Conservation (phyloP, 1,284 basidiomycete genomes). For the Naganishia sp. region DNA sequence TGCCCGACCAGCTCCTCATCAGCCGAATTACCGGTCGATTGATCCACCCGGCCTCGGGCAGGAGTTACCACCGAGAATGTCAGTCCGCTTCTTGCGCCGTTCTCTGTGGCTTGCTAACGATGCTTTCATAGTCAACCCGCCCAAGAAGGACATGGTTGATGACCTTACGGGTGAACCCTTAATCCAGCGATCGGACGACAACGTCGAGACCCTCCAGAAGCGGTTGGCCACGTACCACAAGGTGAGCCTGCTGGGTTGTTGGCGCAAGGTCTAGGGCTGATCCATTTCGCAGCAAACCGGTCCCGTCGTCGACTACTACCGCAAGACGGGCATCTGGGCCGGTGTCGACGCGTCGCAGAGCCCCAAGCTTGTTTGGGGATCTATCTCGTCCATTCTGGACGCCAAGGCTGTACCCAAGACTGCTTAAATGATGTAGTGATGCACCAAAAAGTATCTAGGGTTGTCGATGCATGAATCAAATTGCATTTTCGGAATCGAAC, state of each 20-base stretch:
- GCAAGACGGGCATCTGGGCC: conserved; percentile 80
- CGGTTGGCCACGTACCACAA: conserved; percentile 82
- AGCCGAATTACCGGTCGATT: conserved; percentile 95
- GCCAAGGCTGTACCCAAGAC: conserved; percentile 26
- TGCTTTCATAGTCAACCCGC: conserved; percentile 66
- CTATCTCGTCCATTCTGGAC: conserved; percentile 55
- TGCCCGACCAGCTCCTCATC: conserved; percentile 93
- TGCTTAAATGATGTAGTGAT: conserved; percentile 2
- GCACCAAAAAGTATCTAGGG: neutral
- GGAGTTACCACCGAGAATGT: conserved; percentile 96
- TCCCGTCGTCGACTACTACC: conserved; percentile 97
- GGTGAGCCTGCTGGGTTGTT: conserved; percentile 27
- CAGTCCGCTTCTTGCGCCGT: conserved; percentile 51
- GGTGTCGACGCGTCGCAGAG: conserved; percentile 91
- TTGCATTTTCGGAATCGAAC: neutral
- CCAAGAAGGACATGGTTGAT: conserved; percentile 91
- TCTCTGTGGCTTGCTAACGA: neutral
- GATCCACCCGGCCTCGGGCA: conserved; percentile 83
- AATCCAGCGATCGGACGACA: conserved; percentile 89
- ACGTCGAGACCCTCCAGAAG: conserved; percentile 88
- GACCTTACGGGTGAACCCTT: conserved; percentile 94
- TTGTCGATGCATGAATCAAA: neutral
- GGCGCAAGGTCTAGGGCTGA: neutral
- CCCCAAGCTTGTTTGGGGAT: conserved; percentile 87
- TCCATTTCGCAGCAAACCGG: conserved; percentile 66